Conservation (phyloP, 2,329 filamentous ascomycete genomes). For the Diaporthe sp. region DNA sequence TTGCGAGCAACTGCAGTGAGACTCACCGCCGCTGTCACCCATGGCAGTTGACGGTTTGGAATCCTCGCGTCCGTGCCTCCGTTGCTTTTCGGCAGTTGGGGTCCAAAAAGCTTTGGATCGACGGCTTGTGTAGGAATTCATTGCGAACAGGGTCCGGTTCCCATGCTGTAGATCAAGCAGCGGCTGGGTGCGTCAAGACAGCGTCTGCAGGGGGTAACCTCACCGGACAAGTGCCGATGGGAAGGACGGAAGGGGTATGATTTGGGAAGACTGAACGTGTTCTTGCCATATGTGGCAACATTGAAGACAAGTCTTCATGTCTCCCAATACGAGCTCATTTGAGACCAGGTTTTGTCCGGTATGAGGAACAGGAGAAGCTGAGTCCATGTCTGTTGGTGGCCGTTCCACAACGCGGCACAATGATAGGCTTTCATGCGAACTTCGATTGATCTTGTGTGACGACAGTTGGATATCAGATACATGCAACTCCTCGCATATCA, state of each 20-base stretch:
- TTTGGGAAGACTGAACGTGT: background rate
- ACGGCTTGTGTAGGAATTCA: background rate
- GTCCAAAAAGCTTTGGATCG: background rate
- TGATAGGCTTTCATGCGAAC: background rate
- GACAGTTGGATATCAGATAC: background rate
- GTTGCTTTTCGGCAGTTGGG: background rate
- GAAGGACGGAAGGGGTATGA: background rate
- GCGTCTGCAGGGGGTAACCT: background rate
- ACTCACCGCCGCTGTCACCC: conserved; percentile 19
- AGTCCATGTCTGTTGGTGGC: background rate
- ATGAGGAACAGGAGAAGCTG: background rate
- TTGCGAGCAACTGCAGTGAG: background rate
- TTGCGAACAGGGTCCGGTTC: background rate
- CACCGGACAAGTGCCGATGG: background rate
- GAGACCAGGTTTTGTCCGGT: background rate
- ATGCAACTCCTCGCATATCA: conserved; percentile 12
- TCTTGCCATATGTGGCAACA: conserved; percentile 9
- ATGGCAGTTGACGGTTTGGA: background rate
- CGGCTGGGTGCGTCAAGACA: background rate
- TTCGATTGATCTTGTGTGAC: background rate
- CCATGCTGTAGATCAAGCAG: background rate
- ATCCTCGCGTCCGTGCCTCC: background rate
- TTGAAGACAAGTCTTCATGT: background rate
- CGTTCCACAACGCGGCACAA: background rate
- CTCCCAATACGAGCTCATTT: background rate